Evolutionary conservation across 768 basidiomycete genomes (phyloP).

Genomic region (Podaxis sp.): DNA sequence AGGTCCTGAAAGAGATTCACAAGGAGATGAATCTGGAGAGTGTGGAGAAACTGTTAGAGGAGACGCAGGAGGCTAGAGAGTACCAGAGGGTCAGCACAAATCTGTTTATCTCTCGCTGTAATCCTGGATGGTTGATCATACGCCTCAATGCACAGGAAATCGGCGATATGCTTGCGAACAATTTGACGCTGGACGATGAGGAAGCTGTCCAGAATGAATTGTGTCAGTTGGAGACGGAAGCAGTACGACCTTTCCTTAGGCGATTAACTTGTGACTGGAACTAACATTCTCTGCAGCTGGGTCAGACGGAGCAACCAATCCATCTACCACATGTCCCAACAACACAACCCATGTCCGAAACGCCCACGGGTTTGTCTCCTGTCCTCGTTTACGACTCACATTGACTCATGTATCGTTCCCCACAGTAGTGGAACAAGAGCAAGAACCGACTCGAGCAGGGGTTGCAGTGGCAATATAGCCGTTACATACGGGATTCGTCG

Average conservation of each 20-base stretch:
- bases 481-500: neutral
- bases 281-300: slow-evolving; percentile 22
- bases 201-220: slow-evolving; percentile 90
- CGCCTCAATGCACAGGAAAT: slow-evolving; percentile 64
- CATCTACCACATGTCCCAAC: slow-evolving; percentile 54
- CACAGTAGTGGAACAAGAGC: slow-evolving; percentile 6
- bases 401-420: neutral
- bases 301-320: slow-evolving; percentile 25
- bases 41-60: slow-evolving; percentile 92
- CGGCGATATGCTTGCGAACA: slow-evolving; percentile 77
- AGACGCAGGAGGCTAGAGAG: slow-evolving; percentile 87
- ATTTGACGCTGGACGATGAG: slow-evolving; percentile 84
- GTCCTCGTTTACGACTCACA: neutral
- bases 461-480: slow-evolving; percentile 30
- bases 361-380: slow-evolving; percentile 25
- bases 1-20: slow-evolving; percentile 91
- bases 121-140: neutral
- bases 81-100: slow-evolving; percentile 67
- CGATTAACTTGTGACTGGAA: neutral
- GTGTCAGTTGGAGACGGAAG: slow-evolving; percentile 56
- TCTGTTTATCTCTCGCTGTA: neutral
- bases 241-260: slow-evolving; percentile 35
- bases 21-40: slow-evolving; percentile 88
- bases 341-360: slow-evolving; percentile 30
- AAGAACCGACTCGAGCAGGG: slow-evolving; percentile 17